Evolutionary conservation across 2,329 filamentous ascomycete genomes (phyloP).

Genomic region (Coniella vitis): DNA sequence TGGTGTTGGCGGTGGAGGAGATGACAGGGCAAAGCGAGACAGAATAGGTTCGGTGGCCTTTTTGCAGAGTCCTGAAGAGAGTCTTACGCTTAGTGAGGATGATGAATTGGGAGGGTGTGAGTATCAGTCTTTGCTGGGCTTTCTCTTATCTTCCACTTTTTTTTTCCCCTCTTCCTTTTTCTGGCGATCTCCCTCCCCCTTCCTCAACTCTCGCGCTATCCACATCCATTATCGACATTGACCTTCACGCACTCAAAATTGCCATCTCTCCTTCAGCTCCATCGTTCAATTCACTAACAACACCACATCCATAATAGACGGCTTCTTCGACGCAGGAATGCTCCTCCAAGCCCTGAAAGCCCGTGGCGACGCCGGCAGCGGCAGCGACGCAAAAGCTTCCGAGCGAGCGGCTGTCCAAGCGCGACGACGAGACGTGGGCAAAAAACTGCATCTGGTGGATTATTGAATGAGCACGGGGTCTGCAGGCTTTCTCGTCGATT

Average conservation of each 20-base stretch:
- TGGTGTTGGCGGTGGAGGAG: not conserved
- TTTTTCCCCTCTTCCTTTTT: constrained; percentile 11
- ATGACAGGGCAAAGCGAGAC: constrained; percentile 23
- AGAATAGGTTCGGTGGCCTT: constrained; percentile 25
- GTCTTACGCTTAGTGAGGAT: constrained; percentile 67
- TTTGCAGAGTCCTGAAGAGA: constrained; percentile 61
- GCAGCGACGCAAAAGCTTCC: constrained; percentile 42
- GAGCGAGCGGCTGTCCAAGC: constrained; percentile 54
- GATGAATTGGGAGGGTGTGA: constrained; percentile 91
- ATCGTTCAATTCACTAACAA: too few relatives aligned
- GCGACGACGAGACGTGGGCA: constrained; percentile 61
- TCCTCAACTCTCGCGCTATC: too few relatives aligned
- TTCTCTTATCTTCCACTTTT: constrained; percentile 15
- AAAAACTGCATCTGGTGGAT: constrained; percentile 64
- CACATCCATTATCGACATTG: too few relatives aligned
- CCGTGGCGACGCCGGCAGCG: constrained; percentile 48
- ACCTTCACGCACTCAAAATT: too few relatives aligned
- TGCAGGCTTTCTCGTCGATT: too few relatives aligned
- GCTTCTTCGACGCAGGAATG: constrained; percentile 97
- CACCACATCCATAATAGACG: constrained; percentile 70
- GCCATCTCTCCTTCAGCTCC: too few relatives aligned
- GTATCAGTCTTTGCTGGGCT: too few relatives aligned
- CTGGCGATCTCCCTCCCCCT: too few relatives aligned
- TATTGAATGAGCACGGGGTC: constrained; percentile 43
- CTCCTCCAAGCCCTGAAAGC: constrained; percentile 80